phyloP scores from a whole-genome alignment of 176 grass and related monocot species.

The Eleusine indica region DNA sequence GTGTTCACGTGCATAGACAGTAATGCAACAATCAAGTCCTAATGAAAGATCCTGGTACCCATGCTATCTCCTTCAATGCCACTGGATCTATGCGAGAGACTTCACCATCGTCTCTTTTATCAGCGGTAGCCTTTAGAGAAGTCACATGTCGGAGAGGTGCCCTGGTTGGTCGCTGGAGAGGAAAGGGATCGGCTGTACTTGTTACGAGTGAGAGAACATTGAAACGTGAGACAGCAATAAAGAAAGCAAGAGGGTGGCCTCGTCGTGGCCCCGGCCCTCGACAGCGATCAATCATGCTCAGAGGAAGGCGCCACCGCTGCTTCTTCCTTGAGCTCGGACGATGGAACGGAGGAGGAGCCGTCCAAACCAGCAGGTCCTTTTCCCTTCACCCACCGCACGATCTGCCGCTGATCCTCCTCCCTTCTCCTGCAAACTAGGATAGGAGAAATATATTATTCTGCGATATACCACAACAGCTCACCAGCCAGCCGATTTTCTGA shows the following conservation, averaged over 20 bases:
- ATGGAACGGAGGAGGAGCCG: neutral
- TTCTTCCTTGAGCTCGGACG: neutral
- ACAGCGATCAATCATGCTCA: constrained; percentile 10
- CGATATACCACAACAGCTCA: constrained; percentile 12
- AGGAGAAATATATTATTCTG: neutral
- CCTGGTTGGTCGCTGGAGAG: constrained; percentile 15
- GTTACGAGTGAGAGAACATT: constrained; percentile 22
- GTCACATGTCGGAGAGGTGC: constrained; percentile 41
- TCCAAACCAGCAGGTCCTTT: constrained; percentile 26
- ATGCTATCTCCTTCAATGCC: constrained; percentile 5
- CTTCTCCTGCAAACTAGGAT: neutral
- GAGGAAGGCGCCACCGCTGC: neutral
- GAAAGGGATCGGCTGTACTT: constrained; percentile 28
- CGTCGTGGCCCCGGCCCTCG: constrained; percentile 21
- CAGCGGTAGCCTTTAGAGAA: constrained; percentile 1
- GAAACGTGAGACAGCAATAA: constrained; percentile 36
- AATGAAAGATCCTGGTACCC: neutral
- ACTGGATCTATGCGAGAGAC: neutral
- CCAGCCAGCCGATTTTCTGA: neutral
- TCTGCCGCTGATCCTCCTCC: constrained; percentile 2
- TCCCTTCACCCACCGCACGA: constrained; percentile 41
- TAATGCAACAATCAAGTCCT: neutral
- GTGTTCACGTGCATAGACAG: neutral
- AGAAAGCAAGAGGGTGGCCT: constrained; percentile 21
- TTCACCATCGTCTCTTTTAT: neutral